phyloP scores from a whole-genome alignment of 1,284 basidiomycete genomes.

The Cryptococcus sp. region DNA sequence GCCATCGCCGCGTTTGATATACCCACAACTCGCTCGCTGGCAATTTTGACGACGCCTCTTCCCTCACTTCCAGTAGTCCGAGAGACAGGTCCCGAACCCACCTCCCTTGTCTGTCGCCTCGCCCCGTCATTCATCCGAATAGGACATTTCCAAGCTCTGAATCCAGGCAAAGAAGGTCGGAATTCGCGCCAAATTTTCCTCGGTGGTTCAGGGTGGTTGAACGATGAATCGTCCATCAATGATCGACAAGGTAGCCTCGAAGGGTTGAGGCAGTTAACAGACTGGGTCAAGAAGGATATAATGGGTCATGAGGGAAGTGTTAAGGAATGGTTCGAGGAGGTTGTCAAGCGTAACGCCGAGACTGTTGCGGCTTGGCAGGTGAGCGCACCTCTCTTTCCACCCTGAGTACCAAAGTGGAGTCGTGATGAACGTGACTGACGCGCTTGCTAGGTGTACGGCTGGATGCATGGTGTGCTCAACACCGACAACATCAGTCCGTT shows the following conservation, averaged over 20 bases:
- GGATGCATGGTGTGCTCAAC: conserved; percentile 87
- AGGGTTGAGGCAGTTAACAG: conserved; percentile 68
- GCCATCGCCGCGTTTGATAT: conserved; percentile 85
- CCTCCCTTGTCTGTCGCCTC: conserved; percentile 78
- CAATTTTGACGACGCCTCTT: conserved; percentile 72
- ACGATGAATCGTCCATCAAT: conserved; percentile 13
- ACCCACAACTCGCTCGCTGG: conserved; percentile 84
- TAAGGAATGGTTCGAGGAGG: conserved; percentile 72
- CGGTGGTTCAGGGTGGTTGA: conserved; percentile 58
- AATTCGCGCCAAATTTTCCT: conserved; percentile 61
- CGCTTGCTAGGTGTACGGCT: conserved; percentile 67
- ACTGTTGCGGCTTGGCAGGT: conserved; percentile 93
- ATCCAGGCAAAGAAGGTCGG: conserved; percentile 60
- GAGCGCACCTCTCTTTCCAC: conserved; percentile 7
- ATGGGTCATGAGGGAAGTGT: conserved; percentile 56
- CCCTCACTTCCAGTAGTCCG: conserved; percentile 68
- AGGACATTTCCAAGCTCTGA: conserved; percentile 85
- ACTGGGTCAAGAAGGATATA: conserved; percentile 63
- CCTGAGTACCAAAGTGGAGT: background rate
- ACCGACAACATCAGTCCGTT: conserved; percentile 89
- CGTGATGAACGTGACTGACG: background rate
- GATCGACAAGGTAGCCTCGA: conserved; percentile 65
- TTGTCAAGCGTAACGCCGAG: conserved; percentile 75
- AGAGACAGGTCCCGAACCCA: conserved; percentile 71
- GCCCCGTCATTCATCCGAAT: conserved; percentile 90